Evolutionary conservation across 352 stramenopile genomes (phyloP), one percentile per base, ranked within the genome.

Genomic region (Pythium folliculosum): DNA sequence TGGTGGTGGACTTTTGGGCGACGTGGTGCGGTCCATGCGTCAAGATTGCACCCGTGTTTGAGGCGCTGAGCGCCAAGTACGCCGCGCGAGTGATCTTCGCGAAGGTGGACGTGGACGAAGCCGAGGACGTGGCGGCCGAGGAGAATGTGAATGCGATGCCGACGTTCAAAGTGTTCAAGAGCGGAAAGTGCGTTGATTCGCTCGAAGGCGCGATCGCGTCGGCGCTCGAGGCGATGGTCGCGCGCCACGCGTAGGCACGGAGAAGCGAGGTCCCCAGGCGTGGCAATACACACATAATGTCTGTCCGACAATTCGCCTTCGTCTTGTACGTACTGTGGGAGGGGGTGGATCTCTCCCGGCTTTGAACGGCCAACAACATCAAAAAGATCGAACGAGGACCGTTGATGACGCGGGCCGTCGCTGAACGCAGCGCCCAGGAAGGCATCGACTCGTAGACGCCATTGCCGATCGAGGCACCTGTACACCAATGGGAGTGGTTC

Each of bases 141-240:
- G 81, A 79, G 66, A 82, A 84, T 7, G 88, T 98, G 51, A 77
- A 74, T 32, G 81, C 85, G 35, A 94, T 98, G 85, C 95, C 94
- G 13, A 98, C 91, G 23, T 98, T 98, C 73, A 92, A 98, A 67
- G 85, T 98, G 54, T 98, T 89, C 76, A 96, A 97, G 73, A 67
- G 78, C 30, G 91, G 91, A 54, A 81, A 81, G n/a, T 94, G 90
- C 60, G 86, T 97, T 5, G 86, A 97, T 43, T 81, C 97, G 76
- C 70, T 98, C 21, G 80, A 70, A 21, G 92, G 88, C 51, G 90
- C 90, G 43, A 91, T 91, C 62, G 73, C 77, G 57, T 83, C 65
- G 47, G 80, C 78, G 27, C 71, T 91, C 12, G 75, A 84, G 63
- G 80, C 69, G 67, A 81, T 89, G 53, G 70, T 90, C 22, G 73